Evolutionary conservation across 345 rosid genomes (phyloP).

Genomic region (Eucalyptus regnans): DNA sequence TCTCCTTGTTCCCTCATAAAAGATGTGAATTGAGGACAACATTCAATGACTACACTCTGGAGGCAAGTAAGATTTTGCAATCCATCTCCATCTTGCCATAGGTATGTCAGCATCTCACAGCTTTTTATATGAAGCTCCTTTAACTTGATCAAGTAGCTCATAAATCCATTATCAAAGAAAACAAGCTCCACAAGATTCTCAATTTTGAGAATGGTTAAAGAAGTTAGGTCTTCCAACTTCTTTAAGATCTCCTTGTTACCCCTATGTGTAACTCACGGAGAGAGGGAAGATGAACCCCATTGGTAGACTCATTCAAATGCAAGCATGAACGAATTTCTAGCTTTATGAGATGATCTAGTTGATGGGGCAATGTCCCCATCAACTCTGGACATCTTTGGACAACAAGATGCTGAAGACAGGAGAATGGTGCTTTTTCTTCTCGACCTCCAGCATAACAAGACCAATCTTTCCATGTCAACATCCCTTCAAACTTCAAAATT

Average conservation of each 20-base stretch:
- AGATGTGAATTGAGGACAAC: fast-evolving
- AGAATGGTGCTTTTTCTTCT: background rate
- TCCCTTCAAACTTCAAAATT: background rate
- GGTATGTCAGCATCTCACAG: fast-evolving
- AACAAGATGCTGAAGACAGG: background rate
- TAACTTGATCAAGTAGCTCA: background rate
- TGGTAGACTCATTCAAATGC: fast-evolving
- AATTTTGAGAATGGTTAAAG: background rate
- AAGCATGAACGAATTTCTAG: fast-evolving
- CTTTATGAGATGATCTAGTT: background rate
- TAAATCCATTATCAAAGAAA: background rate
- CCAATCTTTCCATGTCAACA: background rate
- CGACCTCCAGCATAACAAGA: fast-evolving
- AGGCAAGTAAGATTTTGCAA: background rate
- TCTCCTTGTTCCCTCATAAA: fast-evolving
- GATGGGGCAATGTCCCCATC: fast-evolving
- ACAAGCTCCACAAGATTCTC: background rate
- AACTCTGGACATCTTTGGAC: fast-evolving
- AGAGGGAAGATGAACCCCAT: background rate
- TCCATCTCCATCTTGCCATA: background rate
- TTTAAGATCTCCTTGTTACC: background rate
- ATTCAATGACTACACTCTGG: fast-evolving
- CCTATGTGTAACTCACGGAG: background rate
- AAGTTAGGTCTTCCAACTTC: background rate
- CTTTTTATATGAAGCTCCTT: background rate